Evolutionary conservation across 768 basidiomycete species (phyloP).

Genomic region (Collybia sp.): DNA sequence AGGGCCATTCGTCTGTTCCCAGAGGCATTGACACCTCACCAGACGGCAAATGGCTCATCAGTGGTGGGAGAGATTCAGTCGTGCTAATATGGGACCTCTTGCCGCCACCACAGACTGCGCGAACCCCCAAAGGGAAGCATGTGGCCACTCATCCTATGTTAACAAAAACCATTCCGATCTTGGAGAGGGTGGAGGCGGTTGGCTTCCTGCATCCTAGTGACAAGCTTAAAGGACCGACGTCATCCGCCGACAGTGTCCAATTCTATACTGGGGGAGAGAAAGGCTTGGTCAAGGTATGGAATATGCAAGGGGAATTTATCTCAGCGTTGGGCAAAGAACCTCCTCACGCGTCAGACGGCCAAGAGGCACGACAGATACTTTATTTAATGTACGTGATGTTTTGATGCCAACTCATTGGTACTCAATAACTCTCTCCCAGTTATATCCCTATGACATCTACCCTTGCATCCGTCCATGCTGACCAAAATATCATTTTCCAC

Average conservation of each 20-base stretch:
- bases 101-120: slow-evolving; percentile 28
- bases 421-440: slow-evolving; percentile 33
- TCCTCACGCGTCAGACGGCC: slow-evolving; percentile 38
- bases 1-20: slow-evolving; percentile 94
- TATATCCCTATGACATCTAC: slow-evolving; percentile 62
- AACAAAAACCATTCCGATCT: slow-evolving; percentile 73
- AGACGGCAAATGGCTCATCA: slow-evolving; percentile 88
- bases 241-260: slow-evolving; percentile 37
- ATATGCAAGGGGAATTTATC: slow-evolving; percentile 59
- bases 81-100: slow-evolving; percentile 87
- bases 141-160: slow-evolving; percentile 51
- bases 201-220: slow-evolving; percentile 61
- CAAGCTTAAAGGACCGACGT: slow-evolving; percentile 37
- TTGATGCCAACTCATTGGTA: slow-evolving; percentile 1
- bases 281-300: slow-evolving; percentile 84
- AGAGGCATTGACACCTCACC: slow-evolving; percentile 80
- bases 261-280: slow-evolving; percentile 93
- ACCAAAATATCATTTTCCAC: slow-evolving; percentile 95
- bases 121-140: slow-evolving; percentile 40
- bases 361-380: slow-evolving; percentile 80
- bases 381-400: slow-evolving; percentile 68
- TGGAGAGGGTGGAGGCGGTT: slow-evolving; percentile 86
- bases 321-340: slow-evolving; percentile 52
- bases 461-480: slow-evolving; percentile 84
- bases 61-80: slow-evolving; percentile 90